Evolutionary conservation across 2,329 filamentous ascomycete genomes (phyloP), one percentile per base, ranked within the genome.

Genomic region (Alternaria hordeiaustralica): DNA sequence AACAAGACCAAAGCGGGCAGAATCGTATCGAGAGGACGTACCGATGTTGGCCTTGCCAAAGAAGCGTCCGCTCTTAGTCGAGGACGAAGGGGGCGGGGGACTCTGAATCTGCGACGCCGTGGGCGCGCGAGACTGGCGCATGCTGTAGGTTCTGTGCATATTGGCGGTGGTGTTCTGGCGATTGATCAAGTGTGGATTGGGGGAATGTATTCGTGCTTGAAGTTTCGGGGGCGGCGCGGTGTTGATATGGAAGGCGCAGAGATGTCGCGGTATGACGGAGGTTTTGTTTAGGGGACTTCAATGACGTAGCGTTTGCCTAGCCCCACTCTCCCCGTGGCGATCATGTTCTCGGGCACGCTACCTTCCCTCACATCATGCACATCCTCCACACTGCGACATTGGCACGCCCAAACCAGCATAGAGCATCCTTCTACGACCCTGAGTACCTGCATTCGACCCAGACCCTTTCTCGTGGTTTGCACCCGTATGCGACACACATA

Each of bases 61-160:
- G 79, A 98, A 87, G 71, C 95, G 91, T 68, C 92, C 91, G 58
- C 90, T 88, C 86, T 99, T 99, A 71, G 96, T 99, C 72, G 91
- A 91, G 25, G 95, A 97, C 20, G 93, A 84, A 65, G 96, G 95
- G 67, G 96, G 96, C 65, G 94, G 96, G 54, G 96, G 96, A 82
- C 94, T 98, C 89, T 98, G 87, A 66, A 92, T 86, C 80, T 93
- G 89, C 78, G 94, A 96, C 78, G 96, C 96, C 71, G 96, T 99
- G 53, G 96, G 96, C 82, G 93, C 93, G 87, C 96, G 91, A 83
- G 92, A 91, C 84, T 96, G 92, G 90, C 96, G 94, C 96, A 74
- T 74, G 63, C 70, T 73, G 82, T 98, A 99, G 71, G 96, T 97
- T 82, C 95, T 94, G 88, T 99, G 96, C 95, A 99, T 99, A 21